A percentile compares a stretch with the other conserved stretches of the same genome.
phyloP scores from a whole-genome alignment of 225 moss, liverwort and hornwort species.

The Bryum argenteum region DNA sequence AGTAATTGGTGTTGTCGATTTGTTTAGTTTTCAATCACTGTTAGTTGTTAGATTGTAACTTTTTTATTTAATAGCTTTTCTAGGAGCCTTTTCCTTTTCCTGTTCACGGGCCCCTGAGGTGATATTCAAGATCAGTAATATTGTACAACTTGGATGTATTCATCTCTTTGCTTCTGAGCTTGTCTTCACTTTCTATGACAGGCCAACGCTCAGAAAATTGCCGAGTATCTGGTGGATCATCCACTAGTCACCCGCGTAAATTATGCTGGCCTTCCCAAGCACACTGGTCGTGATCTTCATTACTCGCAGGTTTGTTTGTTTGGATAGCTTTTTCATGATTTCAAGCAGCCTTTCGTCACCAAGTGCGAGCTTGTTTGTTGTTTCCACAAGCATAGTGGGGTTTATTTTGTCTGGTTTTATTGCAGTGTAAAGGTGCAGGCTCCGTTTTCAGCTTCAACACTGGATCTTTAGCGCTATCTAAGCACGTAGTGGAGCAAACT shows the following conservation, averaged over 20 bases:
- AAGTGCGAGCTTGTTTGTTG: conserved; percentile 4
- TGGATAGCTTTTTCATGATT: conserved; percentile 4
- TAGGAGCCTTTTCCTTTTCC: not conserved
- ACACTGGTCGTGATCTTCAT: conserved; percentile 75
- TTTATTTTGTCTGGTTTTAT: conserved; percentile 20
- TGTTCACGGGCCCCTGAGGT: not conserved
- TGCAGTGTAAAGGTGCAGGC: conserved; percentile 83
- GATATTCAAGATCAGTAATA: conserved; percentile 1
- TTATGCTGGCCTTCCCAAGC: conserved; percentile 82
- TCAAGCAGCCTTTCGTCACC: not conserved
- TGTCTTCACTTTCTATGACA: conserved; percentile 37
- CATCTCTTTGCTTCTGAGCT: conserved; percentile 22
- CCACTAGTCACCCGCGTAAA: conserved; percentile 70
- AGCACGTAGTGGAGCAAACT: conserved; percentile 82
- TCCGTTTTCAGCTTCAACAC: conserved; percentile 73
- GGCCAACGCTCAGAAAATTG: conserved; percentile 84
- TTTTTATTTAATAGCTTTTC: not conserved
- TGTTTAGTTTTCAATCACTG: not conserved
- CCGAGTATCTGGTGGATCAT: conserved; percentile 72
- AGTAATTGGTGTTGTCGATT: not conserved
- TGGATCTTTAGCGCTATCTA: conserved; percentile 72
- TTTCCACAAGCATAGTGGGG: not conserved
- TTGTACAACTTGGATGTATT: not conserved
- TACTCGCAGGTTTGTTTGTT: conserved; percentile 76
- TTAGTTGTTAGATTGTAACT: not conserved